These are phyloP conservation scores for Pseudogymnoascus sp. DNA, from an alignment of 2,329 filamentous ascomycete species.

Conservation along the genomic window DNA sequence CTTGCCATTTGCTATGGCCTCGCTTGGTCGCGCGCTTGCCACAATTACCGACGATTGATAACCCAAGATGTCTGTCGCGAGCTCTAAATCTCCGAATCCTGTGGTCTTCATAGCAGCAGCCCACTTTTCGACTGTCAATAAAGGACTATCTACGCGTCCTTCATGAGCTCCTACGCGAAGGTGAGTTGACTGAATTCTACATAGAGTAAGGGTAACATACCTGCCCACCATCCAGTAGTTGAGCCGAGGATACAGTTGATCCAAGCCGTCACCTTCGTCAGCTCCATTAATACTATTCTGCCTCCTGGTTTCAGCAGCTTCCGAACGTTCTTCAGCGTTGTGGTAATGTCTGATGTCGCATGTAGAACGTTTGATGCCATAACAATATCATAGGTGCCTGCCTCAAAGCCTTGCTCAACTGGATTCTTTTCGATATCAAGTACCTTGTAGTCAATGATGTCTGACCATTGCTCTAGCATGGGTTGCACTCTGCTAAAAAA, in stretches of 20 bases:
- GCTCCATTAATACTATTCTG: slow-evolving; percentile 23
- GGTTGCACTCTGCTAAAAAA: slow-evolving; percentile 31
- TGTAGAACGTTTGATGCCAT: slow-evolving; percentile 34
- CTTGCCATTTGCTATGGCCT: background rate
- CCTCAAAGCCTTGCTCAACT: slow-evolving; percentile 27
- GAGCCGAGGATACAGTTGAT: slow-evolving; percentile 23
- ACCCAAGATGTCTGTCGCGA: background rate
- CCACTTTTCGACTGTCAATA: slow-evolving; percentile 12
- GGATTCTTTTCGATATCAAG: slow-evolving; percentile 28
- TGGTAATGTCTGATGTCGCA: slow-evolving; percentile 26
- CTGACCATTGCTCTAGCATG: slow-evolving; percentile 19
- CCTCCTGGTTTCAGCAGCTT: slow-evolving; percentile 24
- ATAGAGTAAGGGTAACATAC: slow-evolving; percentile 10
- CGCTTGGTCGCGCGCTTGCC: background rate
- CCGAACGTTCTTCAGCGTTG: slow-evolving; percentile 21
- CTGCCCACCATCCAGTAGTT: slow-evolving; percentile 33
- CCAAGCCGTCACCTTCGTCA: background rate
- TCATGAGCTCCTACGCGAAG: slow-evolving; percentile 8
- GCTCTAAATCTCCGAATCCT: background rate
- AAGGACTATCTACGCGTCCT: slow-evolving; percentile 11
- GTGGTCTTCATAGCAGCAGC: slow-evolving; percentile 8
- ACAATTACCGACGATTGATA: background rate
- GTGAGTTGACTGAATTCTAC: slow-evolving; percentile 11
- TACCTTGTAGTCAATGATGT: slow-evolving; percentile 28
- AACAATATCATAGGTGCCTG: slow-evolving; percentile 30